Percentiles rank a stretch among this genome's conserved stretches.
Evolutionary conservation across 805 yeast genomes (phyloP).

Genomic region (Wickerhamiella slavikovae): DNA sequence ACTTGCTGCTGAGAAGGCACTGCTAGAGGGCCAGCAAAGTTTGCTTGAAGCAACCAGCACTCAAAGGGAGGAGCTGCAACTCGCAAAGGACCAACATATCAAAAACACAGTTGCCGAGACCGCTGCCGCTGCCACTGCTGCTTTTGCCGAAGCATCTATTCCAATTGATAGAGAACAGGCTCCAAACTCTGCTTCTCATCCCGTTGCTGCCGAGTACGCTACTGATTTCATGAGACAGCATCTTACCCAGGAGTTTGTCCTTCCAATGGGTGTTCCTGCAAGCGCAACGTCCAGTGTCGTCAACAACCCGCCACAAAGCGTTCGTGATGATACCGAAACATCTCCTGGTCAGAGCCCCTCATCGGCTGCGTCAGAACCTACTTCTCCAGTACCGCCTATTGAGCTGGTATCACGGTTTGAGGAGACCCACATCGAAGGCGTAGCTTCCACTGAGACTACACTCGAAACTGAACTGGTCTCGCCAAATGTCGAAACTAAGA

Average conservation of each 20-base stretch:
- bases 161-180: conserved; percentile 1
- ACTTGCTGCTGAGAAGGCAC: not conserved
- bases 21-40: too few species aligned
- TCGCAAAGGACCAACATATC: not conserved
- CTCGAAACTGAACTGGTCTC: too few species aligned
- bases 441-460: too few species aligned
- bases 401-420: too few species aligned
- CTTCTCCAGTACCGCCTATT: conserved; percentile 7
- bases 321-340: conserved; percentile 43
- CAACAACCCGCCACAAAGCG: conserved; percentile 80
- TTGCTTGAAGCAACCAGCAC: too few species aligned
- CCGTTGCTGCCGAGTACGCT: conserved; percentile 4
- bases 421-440: too few species aligned
- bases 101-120: conserved; percentile 6
- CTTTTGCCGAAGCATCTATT: conserved; percentile 1
- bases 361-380: conserved; percentile 9
- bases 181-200: conserved; percentile 3
- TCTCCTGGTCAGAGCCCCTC: conserved; percentile 15
- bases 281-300: conserved; percentile 80
- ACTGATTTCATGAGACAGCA: not conserved
- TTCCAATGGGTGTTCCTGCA: conserved; percentile 39
- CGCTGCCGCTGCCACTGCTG: conserved; percentile 7
- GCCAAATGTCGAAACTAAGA: too few species aligned
- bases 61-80: too few species aligned
- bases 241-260: conserved; percentile 20